Percentiles rank a stretch among this genome's conserved stretches.
These are phyloP conservation scores for Nakaseomyces nivariensis DNA, from an alignment of 1,139 yeast genomes.

Conservation along the genomic window DNA sequence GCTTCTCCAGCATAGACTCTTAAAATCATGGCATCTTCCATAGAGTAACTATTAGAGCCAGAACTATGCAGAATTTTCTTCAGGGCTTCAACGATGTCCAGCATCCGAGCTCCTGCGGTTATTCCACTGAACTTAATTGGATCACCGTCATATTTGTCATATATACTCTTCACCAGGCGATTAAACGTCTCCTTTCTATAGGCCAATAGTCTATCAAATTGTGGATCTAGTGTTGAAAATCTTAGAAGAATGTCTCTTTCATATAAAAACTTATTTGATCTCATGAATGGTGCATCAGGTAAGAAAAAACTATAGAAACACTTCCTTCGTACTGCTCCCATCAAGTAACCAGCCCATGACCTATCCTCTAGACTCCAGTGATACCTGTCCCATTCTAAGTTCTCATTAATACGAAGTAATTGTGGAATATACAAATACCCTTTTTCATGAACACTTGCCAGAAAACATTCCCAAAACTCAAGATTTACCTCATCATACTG, in stretches of 20 bases:
- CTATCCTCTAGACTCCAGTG: slow-evolving; percentile 1
- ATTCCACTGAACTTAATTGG: slow-evolving; percentile 9
- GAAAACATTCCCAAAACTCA: neutral
- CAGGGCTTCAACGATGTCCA: neutral
- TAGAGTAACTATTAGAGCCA: slow-evolving; percentile 4
- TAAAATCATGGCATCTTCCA: slow-evolving; percentile 21
- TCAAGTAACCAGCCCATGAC: neutral
- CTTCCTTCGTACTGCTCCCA: slow-evolving; percentile 2
- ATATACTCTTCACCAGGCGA: slow-evolving; percentile 7
- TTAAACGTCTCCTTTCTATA: slow-evolving; percentile 11
- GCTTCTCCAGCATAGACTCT: slow-evolving; percentile 24
- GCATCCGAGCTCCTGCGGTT: neutral
- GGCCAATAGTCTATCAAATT: slow-evolving; percentile 17
- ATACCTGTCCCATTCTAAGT: neutral
- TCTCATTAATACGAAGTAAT: neutral
- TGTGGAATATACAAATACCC: slow-evolving; percentile 1
- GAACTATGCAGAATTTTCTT: neutral
- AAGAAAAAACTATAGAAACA: neutral
- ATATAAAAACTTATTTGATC: neutral
- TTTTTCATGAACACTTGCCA: neutral
- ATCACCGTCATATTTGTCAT: slow-evolving; percentile 5
- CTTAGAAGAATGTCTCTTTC: slow-evolving; percentile 5
- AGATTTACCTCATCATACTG: neutral
- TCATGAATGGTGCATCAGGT: neutral
- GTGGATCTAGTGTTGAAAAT: slow-evolving; percentile 19